These are phyloP conservation scores for Xylariaceae sp. DNA, from an alignment of 2,329 filamentous ascomycete species.

Conservation along the genomic window DNA sequence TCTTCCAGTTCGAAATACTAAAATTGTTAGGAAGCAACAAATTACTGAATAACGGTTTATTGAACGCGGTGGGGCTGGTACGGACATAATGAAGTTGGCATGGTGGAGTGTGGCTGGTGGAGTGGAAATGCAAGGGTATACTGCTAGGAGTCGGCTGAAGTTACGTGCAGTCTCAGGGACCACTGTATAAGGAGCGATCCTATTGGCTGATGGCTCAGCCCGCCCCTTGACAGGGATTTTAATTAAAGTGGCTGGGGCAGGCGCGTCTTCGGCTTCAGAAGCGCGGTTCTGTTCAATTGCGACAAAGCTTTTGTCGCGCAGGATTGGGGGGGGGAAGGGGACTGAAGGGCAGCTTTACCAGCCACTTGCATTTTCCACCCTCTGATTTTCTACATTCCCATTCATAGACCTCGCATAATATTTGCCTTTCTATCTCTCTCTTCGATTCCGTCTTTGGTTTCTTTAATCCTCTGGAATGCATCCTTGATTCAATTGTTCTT, in stretches of 20 bases:
- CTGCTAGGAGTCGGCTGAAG: not conserved
- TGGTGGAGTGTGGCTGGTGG: no score
- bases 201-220: constrained; percentile 6
- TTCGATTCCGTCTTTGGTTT: constrained; percentile 26
- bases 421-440: constrained; percentile 8
- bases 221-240: constrained; percentile 35
- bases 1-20: no score
- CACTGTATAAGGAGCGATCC: no score
- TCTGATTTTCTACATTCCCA: constrained; percentile 27
- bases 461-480: constrained; percentile 30
- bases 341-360: constrained; percentile 34
- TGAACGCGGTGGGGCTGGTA: no score
- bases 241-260: constrained; percentile 42
- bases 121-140: no score
- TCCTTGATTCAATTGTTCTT: constrained; percentile 4
- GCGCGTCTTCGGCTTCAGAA: constrained; percentile 25
- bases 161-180: no score
- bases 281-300: constrained; percentile 6
- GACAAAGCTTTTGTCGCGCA: not conserved
- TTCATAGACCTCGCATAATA: constrained; percentile 18
- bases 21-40: no score
- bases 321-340: not conserved
- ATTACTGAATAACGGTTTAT: no score
- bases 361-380: constrained; percentile 38
- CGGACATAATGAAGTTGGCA: no score